phyloP scores from a whole-genome alignment of 768 basidiomycete genomes.

The Suillus clintonianus region DNA sequence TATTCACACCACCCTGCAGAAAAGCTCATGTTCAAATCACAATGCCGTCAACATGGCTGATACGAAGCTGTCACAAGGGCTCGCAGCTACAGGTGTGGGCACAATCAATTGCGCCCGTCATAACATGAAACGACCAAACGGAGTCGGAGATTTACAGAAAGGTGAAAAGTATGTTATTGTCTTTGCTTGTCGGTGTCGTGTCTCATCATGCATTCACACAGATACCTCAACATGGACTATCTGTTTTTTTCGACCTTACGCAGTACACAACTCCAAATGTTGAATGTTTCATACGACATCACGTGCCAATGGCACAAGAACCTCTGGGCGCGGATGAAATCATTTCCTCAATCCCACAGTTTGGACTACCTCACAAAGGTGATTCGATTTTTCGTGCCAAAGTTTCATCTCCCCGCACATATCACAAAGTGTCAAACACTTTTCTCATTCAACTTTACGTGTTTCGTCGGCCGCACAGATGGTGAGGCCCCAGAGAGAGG shows the following conservation, averaged over 20 bases:
- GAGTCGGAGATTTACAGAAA: no score
- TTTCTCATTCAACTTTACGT: constrained; percentile 29
- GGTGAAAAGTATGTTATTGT: no score
- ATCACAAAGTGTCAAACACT: no score
- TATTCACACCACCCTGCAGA: background rate
- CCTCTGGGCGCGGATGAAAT: constrained; percentile 14
- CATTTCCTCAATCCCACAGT: background rate
- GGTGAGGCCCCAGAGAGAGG: constrained; percentile 41
- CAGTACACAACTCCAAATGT: background rate
- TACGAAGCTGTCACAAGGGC: no score
- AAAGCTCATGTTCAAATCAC: background rate
- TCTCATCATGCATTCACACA: no score
- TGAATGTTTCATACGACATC: constrained; percentile 21
- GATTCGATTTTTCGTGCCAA: constrained; percentile 27
- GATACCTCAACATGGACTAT: constrained; percentile 16
- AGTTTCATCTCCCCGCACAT: constrained; percentile 37
- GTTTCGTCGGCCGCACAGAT: constrained; percentile 30
- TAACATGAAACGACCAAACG: no score
- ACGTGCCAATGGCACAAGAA: constrained; percentile 23
- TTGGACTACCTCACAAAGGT: background rate
- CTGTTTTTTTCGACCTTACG: constrained; percentile 5
- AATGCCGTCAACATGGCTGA: no score
- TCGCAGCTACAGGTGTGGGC: no score
- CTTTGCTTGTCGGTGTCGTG: no score
- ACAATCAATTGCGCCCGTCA: no score